Conservation (phyloP, 164 flowering plant genomes). For the Chloranthus sessilifolius region DNA sequence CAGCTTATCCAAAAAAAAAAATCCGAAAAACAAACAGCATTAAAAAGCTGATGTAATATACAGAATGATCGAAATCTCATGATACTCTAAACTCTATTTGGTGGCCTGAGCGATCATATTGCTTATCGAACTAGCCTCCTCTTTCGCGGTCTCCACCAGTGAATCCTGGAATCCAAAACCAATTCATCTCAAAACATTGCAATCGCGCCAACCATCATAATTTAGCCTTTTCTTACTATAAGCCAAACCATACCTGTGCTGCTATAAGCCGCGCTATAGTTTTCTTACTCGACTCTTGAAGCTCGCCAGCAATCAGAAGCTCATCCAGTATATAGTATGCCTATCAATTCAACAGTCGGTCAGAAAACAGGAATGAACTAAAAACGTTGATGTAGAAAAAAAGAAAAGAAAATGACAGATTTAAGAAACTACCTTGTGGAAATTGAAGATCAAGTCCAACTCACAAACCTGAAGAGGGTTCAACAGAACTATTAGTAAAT, state of each 20-base stretch:
- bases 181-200: neutral
- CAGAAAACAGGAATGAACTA: neutral
- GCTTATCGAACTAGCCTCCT: slow-evolving; percentile 75
- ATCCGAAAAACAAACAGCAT: too few species aligned
- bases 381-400: neutral
- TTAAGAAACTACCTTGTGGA: slow-evolving; percentile 62
- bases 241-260: slow-evolving; percentile 60
- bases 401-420: neutral
- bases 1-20: too few species aligned
- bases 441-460: slow-evolving; percentile 78
- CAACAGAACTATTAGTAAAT: neutral
- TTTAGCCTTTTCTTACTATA: too few species aligned
- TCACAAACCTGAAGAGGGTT: slow-evolving; percentile 66
- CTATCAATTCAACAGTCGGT: slow-evolving; percentile 21
- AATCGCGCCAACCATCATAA: slow-evolving; percentile 1
- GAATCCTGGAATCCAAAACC: slow-evolving; percentile 55
- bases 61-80: too few species aligned
- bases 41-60: too few species aligned
- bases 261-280: slow-evolving; percentile 78
- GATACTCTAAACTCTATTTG: too few species aligned
- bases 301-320: slow-evolving; percentile 83
- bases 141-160: slow-evolving; percentile 88
- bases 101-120: slow-evolving; percentile 85
- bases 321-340: slow-evolving; percentile 89
- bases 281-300: slow-evolving; percentile 96